Percentiles rank a stretch among this genome's conserved stretches.
Conservation (phyloP, 2,329 filamentous ascomycete species). For the Sclerotinia subarctica region DNA sequence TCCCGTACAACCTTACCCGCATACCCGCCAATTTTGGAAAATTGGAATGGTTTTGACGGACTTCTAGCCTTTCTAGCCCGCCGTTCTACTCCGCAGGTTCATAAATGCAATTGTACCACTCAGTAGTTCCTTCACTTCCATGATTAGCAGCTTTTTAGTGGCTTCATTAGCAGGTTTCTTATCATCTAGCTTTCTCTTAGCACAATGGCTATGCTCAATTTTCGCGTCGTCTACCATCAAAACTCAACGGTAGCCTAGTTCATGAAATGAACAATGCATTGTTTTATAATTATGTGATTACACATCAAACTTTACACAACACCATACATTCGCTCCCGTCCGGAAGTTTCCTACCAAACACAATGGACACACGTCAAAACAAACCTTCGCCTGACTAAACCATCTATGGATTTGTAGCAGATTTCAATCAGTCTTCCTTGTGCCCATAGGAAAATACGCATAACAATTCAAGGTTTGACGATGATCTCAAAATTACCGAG, state of each 20-base stretch:
- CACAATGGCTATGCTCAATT: neutral
- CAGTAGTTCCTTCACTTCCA: neutral
- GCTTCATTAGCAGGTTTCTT: neutral
- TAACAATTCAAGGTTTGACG: slow-evolving; percentile 11
- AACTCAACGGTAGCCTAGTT: slow-evolving; percentile 14
- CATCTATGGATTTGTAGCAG: slow-evolving; percentile 13
- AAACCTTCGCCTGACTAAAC: slow-evolving; percentile 12
- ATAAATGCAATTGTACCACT: neutral
- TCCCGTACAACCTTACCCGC: slow-evolving; percentile 10
- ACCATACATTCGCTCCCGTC: neutral
- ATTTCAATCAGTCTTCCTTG: slow-evolving; percentile 5
- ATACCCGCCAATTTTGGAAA: slow-evolving; percentile 15
- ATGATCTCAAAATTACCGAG: slow-evolving; percentile 12
- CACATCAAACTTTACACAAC: neutral
- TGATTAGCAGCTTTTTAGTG: neutral
- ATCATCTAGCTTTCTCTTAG: neutral
- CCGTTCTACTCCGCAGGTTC: neutral
- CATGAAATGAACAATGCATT: slow-evolving; percentile 12
- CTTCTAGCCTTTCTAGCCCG: slow-evolving; percentile 11
- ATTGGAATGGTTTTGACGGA: neutral
- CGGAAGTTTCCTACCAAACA: slow-evolving; percentile 11
- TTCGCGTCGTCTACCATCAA: neutral
- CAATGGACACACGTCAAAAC: slow-evolving; percentile 7
- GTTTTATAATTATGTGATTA: neutral
- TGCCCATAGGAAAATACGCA: neutral